These are phyloP conservation scores for Chernovozyma aurita DNA, from an alignment of 1,139 yeast species.

Conservation along the genomic window DNA sequence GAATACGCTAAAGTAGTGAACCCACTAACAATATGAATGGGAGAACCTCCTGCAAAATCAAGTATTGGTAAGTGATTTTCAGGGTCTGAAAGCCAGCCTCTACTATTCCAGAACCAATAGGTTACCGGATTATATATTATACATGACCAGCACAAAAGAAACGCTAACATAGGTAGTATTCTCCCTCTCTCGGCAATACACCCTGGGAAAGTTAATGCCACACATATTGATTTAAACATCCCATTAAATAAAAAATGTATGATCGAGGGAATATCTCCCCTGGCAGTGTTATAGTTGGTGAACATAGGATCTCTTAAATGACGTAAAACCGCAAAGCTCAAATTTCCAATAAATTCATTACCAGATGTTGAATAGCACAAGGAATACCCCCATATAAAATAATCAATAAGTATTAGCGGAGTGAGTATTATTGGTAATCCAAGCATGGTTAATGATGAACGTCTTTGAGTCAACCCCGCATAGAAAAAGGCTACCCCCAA, in stretches of 20 bases:
- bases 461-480: constrained; percentile 54
- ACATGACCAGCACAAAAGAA: constrained; percentile 51
- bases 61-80: constrained; percentile 41
- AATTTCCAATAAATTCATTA: constrained; percentile 45
- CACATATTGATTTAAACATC: constrained; percentile 49
- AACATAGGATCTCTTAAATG: constrained; percentile 23
- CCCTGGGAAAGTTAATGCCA: constrained; percentile 51
- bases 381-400: constrained; percentile 60
- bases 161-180: constrained; percentile 48
- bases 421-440: constrained; percentile 43
- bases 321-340: constrained; percentile 39
- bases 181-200: constrained; percentile 59
- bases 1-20: constrained; percentile 59
- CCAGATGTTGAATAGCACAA: constrained; percentile 41
- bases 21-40: constrained; percentile 61
- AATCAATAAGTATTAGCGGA: constrained; percentile 45
- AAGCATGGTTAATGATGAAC: constrained; percentile 53
- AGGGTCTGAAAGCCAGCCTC: constrained; percentile 53
- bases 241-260: constrained; percentile 48
- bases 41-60: constrained; percentile 65
- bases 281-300: constrained; percentile 25
- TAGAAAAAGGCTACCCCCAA: constrained; percentile 50
- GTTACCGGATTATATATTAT: constrained; percentile 61
- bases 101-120: constrained; percentile 61
- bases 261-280: constrained; percentile 38